Conservation (phyloP, 768 basidiomycete genomes). For the Clitopilus hobsonii region DNA sequence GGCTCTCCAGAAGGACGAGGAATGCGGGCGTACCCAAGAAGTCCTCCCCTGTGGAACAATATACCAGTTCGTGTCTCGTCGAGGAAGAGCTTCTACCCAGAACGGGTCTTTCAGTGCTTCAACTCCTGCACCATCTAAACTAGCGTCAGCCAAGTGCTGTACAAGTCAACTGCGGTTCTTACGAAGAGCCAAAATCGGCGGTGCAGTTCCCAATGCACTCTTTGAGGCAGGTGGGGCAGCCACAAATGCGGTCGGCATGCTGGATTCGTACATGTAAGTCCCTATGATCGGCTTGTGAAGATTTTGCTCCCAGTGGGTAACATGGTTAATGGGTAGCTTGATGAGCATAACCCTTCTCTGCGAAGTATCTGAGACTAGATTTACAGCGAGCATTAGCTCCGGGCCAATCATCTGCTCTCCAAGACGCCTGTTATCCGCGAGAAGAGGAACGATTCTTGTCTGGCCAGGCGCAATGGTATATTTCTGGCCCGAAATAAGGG, state of each 20-base stretch:
- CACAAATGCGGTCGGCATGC: constrained; percentile 54
- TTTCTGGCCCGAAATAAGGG: constrained; percentile 23
- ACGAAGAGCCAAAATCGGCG: constrained; percentile 67
- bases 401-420: constrained; percentile 6
- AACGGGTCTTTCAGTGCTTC: constrained; percentile 52
- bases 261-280: constrained; percentile 52
- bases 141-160: no score
- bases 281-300: constrained; percentile 39
- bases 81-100: constrained; percentile 62
- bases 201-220: constrained; percentile 21
- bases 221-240: constrained; percentile 51
- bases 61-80: constrained; percentile 63
- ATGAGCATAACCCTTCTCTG: constrained; percentile 23
- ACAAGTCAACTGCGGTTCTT: no score
- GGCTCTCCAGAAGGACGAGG: not conserved
- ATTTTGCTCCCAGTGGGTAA: constrained; percentile 32
- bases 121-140: constrained; percentile 84
- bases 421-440: constrained; percentile 37
- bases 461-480: constrained; percentile 54
- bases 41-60: constrained; percentile 81
- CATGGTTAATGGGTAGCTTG: constrained; percentile 41
- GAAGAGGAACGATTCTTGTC: constrained; percentile 54
- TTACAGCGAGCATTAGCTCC: constrained; percentile 33
- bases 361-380: constrained; percentile 24
- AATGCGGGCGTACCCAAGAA: constrained; percentile 64